These are phyloP conservation scores for Nitzschia putrida DNA, from an alignment of 108 stramenopile genomes.

Conservation along the genomic window DNA sequence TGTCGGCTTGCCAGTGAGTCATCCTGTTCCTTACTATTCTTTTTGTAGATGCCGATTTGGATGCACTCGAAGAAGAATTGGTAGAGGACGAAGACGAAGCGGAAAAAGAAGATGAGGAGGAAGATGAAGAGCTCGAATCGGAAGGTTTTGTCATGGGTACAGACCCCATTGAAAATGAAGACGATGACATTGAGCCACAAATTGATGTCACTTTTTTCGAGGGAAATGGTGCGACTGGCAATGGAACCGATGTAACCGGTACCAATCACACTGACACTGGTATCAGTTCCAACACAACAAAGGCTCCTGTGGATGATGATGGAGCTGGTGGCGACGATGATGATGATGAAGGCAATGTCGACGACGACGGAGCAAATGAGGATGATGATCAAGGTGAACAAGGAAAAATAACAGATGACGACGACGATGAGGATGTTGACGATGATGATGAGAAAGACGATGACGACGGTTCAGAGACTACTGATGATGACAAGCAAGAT, in stretches of 20 bases:
- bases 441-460: not conserved
- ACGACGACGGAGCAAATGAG: not conserved
- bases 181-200: not conserved
- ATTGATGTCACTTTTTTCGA: not conserved
- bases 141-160: constrained; percentile 10
- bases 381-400: not conserved
- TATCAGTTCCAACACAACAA: not conserved
- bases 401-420: not conserved
- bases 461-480: not conserved
- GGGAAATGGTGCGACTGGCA: not conserved
- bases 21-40: too few species aligned
- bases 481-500: not conserved
- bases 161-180: not conserved
- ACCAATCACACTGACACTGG: not conserved
- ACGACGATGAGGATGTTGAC: not conserved
- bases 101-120: constrained; percentile 6
- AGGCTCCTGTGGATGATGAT: not conserved
- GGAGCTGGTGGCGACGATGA: not conserved
- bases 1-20: too few species aligned
- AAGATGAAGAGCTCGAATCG: constrained; percentile 10
- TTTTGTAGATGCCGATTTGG: not conserved
- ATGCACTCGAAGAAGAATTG: not conserved
- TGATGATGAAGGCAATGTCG: constrained; percentile 2
- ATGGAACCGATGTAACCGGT: not conserved
- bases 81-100: not conserved